Evolutionary conservation across 345 rosid species (phyloP).

Genomic region (Clausena lansium): DNA sequence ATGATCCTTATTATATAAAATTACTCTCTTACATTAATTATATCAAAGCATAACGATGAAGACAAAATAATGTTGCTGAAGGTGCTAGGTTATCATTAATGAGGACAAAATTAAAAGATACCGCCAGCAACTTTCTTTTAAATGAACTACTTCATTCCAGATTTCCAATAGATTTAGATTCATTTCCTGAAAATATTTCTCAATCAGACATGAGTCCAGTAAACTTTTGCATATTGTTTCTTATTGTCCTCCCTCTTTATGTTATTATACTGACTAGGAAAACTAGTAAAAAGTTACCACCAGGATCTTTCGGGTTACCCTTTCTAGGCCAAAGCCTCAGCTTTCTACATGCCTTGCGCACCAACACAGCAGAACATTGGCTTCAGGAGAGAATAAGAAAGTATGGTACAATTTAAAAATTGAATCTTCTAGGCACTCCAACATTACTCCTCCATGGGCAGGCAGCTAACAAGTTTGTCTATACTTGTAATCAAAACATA

Average conservation of each 20-base stretch:
- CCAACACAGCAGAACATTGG: slow-evolving; percentile 24
- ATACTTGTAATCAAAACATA: no score
- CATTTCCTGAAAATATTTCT: no score
- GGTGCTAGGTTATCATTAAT: no score
- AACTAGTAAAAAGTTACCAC: slow-evolving; percentile 30
- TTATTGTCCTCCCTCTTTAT: slow-evolving; percentile 24
- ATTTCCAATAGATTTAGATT: no score
- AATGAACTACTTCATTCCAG: no score
- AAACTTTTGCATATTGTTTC: neutral
- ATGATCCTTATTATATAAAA: no score
- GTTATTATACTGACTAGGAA: slow-evolving; percentile 2
- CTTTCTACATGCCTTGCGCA: slow-evolving; percentile 21
- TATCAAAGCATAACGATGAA: no score
- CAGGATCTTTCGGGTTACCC: slow-evolving; percentile 41
- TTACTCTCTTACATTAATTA: no score
- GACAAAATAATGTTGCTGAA: no score
- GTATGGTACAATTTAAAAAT: slow-evolving; percentile 40
- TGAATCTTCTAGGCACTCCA: slow-evolving; percentile 20
- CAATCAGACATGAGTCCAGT: neutral
- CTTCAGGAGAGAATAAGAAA: slow-evolving; percentile 24
- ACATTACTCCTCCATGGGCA: no score
- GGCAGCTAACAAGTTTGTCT: slow-evolving; percentile 21
- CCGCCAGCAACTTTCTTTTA: neutral
- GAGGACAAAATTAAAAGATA: no score
- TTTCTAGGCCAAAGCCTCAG: slow-evolving; percentile 38